A percentile compares a stretch with the other conserved stretches of the same genome.
phyloP scores from a whole-genome alignment of 2,329 filamentous ascomycete genomes.

The Aspergillus neoniger region DNA sequence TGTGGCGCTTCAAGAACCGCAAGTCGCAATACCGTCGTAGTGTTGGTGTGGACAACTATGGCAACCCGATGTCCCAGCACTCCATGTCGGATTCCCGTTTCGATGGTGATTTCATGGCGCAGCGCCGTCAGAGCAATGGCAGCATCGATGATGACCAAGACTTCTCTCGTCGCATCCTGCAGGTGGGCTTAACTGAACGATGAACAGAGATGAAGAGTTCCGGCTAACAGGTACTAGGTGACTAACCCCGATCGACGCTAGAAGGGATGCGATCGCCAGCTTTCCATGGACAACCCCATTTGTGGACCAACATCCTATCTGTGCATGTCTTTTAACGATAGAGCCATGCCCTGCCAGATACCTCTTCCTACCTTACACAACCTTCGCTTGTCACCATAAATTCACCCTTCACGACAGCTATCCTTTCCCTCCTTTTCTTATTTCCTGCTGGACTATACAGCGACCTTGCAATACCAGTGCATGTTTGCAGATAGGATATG shows the following conservation, averaged over 20 bases:
- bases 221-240: conserved; percentile 23
- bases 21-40: conserved; percentile 80
- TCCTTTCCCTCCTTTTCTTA: conserved; percentile 14
- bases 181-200: conserved; percentile 59
- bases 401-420: conserved; percentile 5
- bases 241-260: conserved; percentile 37
- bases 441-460: conserved; percentile 28
- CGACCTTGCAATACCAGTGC: conserved; percentile 31
- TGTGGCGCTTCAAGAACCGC: conserved; percentile 73
- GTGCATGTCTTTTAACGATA: conserved; percentile 20
- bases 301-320: conserved; percentile 10
- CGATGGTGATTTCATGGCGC: conserved; percentile 78
- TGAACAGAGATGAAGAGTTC: no score
- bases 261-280: conserved; percentile 3
- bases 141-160: conserved; percentile 97
- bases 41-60: conserved; percentile 73
- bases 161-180: conserved; percentile 91
- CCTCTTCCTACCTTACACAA: conserved; percentile 9
- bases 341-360: conserved; percentile 15
- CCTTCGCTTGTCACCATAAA: conserved; percentile 15
- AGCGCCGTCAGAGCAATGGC: conserved; percentile 84
- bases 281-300: conserved; percentile 1
- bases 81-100: conserved; percentile 81
- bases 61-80: conserved; percentile 59
- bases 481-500: conserved; percentile 15